Evolutionary conservation across 805 yeast genomes (phyloP).

Genomic region (Saccharomycopsis sp.): DNA sequence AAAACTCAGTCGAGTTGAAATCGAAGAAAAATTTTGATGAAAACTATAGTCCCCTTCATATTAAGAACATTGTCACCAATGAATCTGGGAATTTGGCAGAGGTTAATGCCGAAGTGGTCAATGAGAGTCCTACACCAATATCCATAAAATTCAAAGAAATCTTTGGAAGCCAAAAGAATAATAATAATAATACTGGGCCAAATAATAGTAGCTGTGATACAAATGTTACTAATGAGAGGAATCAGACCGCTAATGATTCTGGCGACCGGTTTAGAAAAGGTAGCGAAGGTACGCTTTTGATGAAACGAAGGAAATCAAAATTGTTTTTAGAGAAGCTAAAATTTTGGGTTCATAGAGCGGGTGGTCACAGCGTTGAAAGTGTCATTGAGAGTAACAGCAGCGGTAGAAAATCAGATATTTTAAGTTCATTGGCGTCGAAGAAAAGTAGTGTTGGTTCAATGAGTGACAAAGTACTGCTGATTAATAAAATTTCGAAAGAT

Average conservation of each 20-base stretch:
- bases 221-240: no score
- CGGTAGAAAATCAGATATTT: neutral
- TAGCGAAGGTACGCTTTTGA: neutral
- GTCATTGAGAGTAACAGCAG: neutral
- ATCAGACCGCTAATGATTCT: neutral
- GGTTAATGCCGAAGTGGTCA: neutral
- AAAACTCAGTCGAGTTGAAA: neutral
- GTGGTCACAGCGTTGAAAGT: neutral
- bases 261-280: neutral
- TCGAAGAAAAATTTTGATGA: neutral
- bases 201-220: neutral
- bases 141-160: no score
- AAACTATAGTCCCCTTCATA: neutral
- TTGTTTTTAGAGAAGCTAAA: slow-evolving; percentile 17
- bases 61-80: neutral
- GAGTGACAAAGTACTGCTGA: neutral
- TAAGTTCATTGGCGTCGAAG: slow-evolving; percentile 6
- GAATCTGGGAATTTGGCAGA: neutral
- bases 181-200: neutral
- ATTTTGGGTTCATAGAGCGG: slow-evolving; percentile 17
- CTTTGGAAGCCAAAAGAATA: neutral
- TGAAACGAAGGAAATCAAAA: slow-evolving; percentile 6
- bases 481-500: slow-evolving; percentile 5
- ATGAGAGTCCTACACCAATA: no score
- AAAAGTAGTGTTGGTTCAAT: neutral